Conservation (phyloP, 306 rosid genomes). For the Castanea mollissima region DNA sequence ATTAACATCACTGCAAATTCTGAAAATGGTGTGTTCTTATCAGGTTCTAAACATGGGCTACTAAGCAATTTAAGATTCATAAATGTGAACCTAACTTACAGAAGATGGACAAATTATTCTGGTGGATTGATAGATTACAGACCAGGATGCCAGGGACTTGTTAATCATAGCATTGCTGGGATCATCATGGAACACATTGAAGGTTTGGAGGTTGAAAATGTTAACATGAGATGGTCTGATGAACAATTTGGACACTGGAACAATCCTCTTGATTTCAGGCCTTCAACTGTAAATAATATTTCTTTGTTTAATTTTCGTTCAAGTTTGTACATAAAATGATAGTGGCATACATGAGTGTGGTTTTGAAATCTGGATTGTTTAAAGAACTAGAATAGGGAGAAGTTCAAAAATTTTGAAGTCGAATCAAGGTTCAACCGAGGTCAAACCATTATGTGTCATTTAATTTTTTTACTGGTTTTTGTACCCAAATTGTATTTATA, state of each 20-base stretch:
- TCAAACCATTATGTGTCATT: no score
- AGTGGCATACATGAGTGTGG: neutral
- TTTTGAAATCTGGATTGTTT: no score
- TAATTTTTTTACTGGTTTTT: no score
- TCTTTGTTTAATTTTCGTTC: conserved; percentile 64
- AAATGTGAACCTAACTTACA: conserved; percentile 62
- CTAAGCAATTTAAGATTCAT: conserved; percentile 70
- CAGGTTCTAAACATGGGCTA: conserved; percentile 75
- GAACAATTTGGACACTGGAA: conserved; percentile 48
- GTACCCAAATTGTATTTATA: no score
- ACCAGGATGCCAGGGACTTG: conserved; percentile 84
- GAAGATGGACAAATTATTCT: conserved; percentile 56
- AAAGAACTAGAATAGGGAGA: no score
- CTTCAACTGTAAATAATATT: conserved; percentile 72
- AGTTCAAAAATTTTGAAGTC: no score
- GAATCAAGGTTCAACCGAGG: accelerated
- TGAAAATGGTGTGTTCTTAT: conserved; percentile 83
- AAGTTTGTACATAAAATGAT: conserved; percentile 28
- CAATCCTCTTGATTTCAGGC: conserved; percentile 72
- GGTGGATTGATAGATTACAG: conserved; percentile 84
- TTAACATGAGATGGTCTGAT: conserved; percentile 75
- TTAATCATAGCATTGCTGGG: conserved; percentile 65
- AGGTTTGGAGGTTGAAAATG: conserved; percentile 70
- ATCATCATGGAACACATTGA: conserved; percentile 79
- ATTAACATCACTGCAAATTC: conserved; percentile 70